Conservation (phyloP, 2,329 filamentous ascomycete species). For the Chrysoporthe puriensis region DNA sequence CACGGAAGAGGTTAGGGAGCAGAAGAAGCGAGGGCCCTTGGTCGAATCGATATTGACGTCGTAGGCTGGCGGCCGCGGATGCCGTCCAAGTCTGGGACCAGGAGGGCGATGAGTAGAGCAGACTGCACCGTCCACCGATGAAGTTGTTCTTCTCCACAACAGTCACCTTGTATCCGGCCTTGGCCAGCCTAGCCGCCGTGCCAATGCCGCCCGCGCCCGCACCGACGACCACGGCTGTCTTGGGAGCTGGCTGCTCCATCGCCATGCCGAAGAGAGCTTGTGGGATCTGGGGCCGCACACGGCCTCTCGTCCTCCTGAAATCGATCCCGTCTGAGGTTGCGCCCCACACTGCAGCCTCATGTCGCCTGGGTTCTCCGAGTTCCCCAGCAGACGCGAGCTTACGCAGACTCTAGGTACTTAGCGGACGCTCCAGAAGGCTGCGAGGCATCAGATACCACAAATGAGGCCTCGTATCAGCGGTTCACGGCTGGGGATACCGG, state of each 20-base stretch:
- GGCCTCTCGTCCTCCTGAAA: background rate
- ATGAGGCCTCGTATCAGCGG: background rate
- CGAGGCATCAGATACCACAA: background rate
- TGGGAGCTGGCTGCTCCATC: conserved; percentile 9
- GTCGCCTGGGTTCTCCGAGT: too few species aligned
- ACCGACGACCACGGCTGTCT: conserved; percentile 43
- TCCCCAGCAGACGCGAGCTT: background rate
- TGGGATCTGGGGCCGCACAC: too few species aligned
- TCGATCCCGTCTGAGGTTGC: too few species aligned
- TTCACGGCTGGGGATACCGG: background rate
- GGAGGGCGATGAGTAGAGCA: conserved; percentile 50
- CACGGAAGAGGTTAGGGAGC: conserved; percentile 70
- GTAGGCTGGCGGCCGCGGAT: background rate
- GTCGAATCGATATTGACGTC: conserved; percentile 65
- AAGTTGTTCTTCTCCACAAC: conserved; percentile 79
- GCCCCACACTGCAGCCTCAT: too few species aligned
- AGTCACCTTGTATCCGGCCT: conserved; percentile 71
- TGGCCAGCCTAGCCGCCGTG: conserved; percentile 72
- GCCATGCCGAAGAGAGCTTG: conserved; percentile 7
- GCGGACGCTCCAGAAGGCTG: background rate
- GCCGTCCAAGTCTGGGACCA: background rate
- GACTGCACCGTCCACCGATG: conserved; percentile 71
- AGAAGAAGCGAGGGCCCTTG: conserved; percentile 76
- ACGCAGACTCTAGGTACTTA: background rate
- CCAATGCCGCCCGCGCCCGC: conserved; percentile 73